These are phyloP conservation scores for Primulina eburnea DNA, from an alignment of 257 asterid species.

Conservation along the genomic window DNA sequence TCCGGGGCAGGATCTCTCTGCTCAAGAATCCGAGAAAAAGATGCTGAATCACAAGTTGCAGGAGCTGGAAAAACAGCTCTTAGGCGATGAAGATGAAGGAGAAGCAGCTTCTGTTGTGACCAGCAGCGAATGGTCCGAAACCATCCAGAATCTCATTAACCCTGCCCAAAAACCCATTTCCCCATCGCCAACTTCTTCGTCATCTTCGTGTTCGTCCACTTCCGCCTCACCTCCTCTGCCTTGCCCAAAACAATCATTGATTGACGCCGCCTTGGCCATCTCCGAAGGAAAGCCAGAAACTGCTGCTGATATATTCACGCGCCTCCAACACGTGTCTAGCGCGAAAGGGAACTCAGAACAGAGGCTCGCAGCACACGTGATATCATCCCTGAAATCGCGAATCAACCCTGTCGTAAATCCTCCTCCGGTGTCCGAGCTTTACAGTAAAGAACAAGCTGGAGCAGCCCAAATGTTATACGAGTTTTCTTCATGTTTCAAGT, in stretches of 20 bases:
- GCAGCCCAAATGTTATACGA: conserved; percentile 58
- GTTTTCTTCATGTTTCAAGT: conserved; percentile 72
- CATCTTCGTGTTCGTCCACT: conserved; percentile 71
- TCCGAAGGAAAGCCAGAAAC: conserved; percentile 56
- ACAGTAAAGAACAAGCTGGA: conserved; percentile 37
- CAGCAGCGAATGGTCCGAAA: conserved; percentile 72
- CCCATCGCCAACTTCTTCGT: conserved; percentile 65
- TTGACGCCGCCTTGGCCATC: conserved; percentile 58
- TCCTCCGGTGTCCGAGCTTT: conserved; percentile 38
- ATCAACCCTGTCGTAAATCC: conserved; percentile 44
- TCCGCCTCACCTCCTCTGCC: conserved; percentile 55
- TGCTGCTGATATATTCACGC: conserved; percentile 72
- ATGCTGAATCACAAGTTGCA: conserved; percentile 55
- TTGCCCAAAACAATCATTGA: conserved; percentile 48
- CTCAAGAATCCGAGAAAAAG: conserved; percentile 41
- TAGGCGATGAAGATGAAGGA: conserved; percentile 57
- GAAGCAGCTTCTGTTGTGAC: conserved; percentile 54
- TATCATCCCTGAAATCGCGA: conserved; percentile 47
- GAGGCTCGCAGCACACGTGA: conserved; percentile 44
- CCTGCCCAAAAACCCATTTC: conserved; percentile 43
- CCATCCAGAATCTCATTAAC: conserved; percentile 54
- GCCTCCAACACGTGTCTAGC: conserved; percentile 60
- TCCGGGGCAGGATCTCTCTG: conserved; percentile 22
- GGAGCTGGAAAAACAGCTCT: conserved; percentile 73
- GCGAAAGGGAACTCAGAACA: conserved; percentile 57